Evolutionary conservation across 768 basidiomycete genomes (phyloP), one percentile per base, ranked within the genome.

Genomic region (Mycena venus): DNA sequence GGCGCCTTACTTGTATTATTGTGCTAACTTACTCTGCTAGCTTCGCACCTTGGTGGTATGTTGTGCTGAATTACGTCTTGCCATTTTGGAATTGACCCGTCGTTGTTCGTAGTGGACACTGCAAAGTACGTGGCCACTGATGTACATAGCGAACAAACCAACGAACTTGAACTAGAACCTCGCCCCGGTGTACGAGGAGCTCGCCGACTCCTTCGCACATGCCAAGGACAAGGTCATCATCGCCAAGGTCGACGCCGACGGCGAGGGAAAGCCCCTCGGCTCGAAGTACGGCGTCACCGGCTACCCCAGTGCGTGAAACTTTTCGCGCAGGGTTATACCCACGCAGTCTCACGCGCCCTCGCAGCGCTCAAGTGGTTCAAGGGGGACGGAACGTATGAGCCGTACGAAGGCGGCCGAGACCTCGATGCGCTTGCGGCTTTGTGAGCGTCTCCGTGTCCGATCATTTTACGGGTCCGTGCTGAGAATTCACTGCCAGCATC

Each of bases 161-260:
- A 69, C 58, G 38, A 80, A 51, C 66, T 23, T 29, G 49, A 40
- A 25, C 29, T 78, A 96, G 95, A 96, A 90, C 85, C 93, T 98
- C 72, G 97, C 96, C 0, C 97, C 97, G 4, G 83, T 86, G 0
- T 99, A 95, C 76, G 97, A 98, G 81, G 89, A 97, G 81, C 91
- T 99, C 31, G 97, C 93, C 32, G 94, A 98, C 78, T 94, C 94
- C n/a, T 99, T 91, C 80, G 84, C 89, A 4, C 90, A 93, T 66
- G 91, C 88, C 64, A 93, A 93, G 75, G 92, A 96, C 80, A 95
- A 95, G 80, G 94, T 99, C 25, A 78, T 95, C 62, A 90, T 99
- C 77, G 97, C 96, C 65, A 98, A 98, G 80, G 93, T 97, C 14
- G 96, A 99, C 77, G 96, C 96, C 1, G 97, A 99, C 80, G 96